Evolutionary conservation across 805 yeast species (phyloP).

Genomic region (Lipomyces kockii): DNA sequence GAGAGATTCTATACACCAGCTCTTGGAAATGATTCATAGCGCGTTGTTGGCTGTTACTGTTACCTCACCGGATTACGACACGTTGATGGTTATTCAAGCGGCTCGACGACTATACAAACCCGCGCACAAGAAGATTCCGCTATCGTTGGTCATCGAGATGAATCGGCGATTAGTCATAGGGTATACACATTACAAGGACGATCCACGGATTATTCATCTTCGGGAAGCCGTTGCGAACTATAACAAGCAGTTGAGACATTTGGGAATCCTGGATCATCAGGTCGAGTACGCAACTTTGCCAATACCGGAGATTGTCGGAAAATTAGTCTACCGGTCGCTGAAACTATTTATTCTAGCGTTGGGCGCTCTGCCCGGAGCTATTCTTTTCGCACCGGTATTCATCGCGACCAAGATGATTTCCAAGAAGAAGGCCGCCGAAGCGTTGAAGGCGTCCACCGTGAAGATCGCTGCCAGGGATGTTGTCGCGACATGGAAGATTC

Average conservation of each 20-base stretch:
- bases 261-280: conserved; percentile 74
- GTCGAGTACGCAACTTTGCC: conserved; percentile 60
- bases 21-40: conserved; percentile 70
- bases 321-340: conserved; percentile 56
- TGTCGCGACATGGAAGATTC: conserved; percentile 94
- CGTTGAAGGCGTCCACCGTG: conserved; percentile 84
- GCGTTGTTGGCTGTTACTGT: conserved; percentile 86
- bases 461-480: conserved; percentile 93
- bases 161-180: conserved; percentile 86
- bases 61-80: conserved; percentile 85
- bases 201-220: conserved; percentile 66
- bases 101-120: conserved; percentile 88
- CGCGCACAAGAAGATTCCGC: conserved; percentile 69
- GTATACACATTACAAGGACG: conserved; percentile 71
- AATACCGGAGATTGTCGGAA: conserved; percentile 55
- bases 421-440: conserved; percentile 70
- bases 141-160: conserved; percentile 86
- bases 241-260: conserved; percentile 64
- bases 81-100: conserved; percentile 85
- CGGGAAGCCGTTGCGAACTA: conserved; percentile 69
- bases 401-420: conserved; percentile 76
- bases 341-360: conserved; percentile 61
- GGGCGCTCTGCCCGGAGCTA: conserved; percentile 84
- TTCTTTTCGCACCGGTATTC: conserved; percentile 88
- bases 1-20: conserved; percentile 71